Evolutionary conservation across 208 protist genomes (phyloP), one percentile per base, ranked within the genome.

Genomic region (Naegleria gruberi): DNA sequence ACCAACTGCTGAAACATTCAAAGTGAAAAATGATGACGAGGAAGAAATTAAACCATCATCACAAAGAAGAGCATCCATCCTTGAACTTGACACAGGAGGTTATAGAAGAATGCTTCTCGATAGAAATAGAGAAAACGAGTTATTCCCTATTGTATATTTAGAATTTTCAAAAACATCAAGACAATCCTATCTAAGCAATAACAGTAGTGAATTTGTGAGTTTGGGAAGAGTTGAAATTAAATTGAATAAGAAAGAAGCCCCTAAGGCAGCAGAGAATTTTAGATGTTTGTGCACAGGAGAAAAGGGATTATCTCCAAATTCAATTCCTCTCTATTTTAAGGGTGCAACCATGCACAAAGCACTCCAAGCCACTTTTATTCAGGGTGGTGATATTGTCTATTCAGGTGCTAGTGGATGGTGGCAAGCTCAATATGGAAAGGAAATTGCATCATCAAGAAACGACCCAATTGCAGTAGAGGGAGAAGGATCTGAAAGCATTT

Each of bases 261-360:
- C 94, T 23, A 93, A 94, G 46, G 94, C 94, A 30, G 91, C 88
- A 10, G 90, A 94, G 43, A 96, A 96, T 81, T 96, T 96, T 74
- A 43, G 90, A 47, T 87, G 73, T 6, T 86, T 96, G 17, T 90
- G 89, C 87, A 95, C 92, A 10, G 93, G 94, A 41, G 92, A 93
- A 57, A 44, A 91, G 55, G 89, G 92, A 23, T 44, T 87, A 30
- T 37, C n/a, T 4, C 17, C 8, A 2, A 10, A 8, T 6, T 17
- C 23, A 40, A 44, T 44, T 5, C n/a, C n/a, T 23, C 37, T 83
- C 12, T 23, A 6, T 83, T 44, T 83, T 8, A 83, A 83, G 44
- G 40, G n/a, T 0, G 42, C 37, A 19, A 83, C 12, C 8, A 37
- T 83, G 42, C 37, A 83, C 40, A 83, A 34, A 44, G 4, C 40